These are phyloP conservation scores for Yarrowia bubula DNA, from an alignment of 805 yeast species.

Conservation along the genomic window DNA sequence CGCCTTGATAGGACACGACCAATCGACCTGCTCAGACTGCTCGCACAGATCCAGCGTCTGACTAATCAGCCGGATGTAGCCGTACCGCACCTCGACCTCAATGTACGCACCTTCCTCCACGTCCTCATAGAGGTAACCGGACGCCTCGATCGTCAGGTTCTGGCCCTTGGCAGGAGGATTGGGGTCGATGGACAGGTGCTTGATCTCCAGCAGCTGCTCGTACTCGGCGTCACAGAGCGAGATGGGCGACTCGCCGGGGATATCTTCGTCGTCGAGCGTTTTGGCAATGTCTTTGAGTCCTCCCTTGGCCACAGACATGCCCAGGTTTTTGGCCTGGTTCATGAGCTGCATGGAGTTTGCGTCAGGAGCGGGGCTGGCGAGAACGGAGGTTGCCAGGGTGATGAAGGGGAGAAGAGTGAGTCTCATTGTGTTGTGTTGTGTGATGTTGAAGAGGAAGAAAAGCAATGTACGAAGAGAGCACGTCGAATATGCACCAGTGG, in stretches of 20 bases:
- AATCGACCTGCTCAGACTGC: conserved; percentile 74
- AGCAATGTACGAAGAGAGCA: conserved; percentile 7
- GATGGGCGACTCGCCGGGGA: conserved; percentile 90
- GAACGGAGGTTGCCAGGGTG: neutral
- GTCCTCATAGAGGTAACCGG: conserved; percentile 55
- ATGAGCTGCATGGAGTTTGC: conserved; percentile 16
- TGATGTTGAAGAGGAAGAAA: neutral
- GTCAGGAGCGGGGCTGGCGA: conserved; percentile 13
- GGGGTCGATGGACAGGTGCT: conserved; percentile 62
- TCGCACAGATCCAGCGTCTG: conserved; percentile 95
- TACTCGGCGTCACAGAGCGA: conserved; percentile 66
- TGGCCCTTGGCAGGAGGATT: conserved; percentile 89
- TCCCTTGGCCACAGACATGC: conserved; percentile 25
- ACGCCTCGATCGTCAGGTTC: conserved; percentile 75
- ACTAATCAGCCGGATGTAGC: conserved; percentile 81
- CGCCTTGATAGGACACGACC: conserved; percentile 74
- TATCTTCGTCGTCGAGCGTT: conserved; percentile 34
- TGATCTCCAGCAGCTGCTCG: conserved; percentile 63
- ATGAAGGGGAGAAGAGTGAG: neutral
- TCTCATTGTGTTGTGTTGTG: conserved; percentile 9
- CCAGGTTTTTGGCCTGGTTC: conserved; percentile 16
- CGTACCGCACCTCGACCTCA: conserved; percentile 89
- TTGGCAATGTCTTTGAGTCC: conserved; percentile 20
- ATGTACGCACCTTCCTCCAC: conserved; percentile 88
- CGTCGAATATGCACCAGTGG: conserved; percentile 13